A percentile compares a stretch with the other conserved stretches of the same genome.
Conservation (phyloP, 2,329 filamentous ascomycete genomes). For the Beauveria sp. region DNA sequence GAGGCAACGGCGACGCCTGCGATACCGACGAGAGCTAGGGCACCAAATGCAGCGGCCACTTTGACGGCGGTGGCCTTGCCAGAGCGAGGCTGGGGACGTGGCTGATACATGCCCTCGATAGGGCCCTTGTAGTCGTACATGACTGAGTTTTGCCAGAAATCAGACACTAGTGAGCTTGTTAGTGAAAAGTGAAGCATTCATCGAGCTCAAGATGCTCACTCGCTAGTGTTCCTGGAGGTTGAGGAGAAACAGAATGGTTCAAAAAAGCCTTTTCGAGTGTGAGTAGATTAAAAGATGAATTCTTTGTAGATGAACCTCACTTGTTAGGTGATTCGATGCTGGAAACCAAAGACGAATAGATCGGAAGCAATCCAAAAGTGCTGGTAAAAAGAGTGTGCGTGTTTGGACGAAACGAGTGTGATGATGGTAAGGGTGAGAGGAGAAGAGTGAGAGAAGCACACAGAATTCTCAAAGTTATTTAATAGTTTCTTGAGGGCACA, state of each 20-base stretch:
- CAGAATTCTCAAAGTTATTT: neutral
- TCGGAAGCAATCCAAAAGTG: slow-evolving; percentile 1
- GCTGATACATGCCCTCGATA: neutral
- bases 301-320: neutral
- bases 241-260: neutral
- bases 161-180: neutral
- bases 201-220: neutral
- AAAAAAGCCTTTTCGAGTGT: neutral
- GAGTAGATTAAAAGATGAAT: neutral
- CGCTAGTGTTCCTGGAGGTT: neutral
- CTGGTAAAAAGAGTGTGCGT: neutral
- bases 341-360: neutral
- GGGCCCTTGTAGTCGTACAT: neutral
- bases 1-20: neutral
- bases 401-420: slow-evolving; percentile 1
- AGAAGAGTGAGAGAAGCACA: neutral
- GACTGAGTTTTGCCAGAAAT: neutral
- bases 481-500: neutral
- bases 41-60: neutral
- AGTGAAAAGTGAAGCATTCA: neutral
- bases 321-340: neutral
- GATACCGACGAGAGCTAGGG: slow-evolving; percentile 1
- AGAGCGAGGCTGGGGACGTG: neutral
- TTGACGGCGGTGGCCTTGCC: neutral
- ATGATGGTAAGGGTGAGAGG: neutral